Evolutionary conservation across 345 rosid species (phyloP).

Genomic region (Corchorus olitorius): DNA sequence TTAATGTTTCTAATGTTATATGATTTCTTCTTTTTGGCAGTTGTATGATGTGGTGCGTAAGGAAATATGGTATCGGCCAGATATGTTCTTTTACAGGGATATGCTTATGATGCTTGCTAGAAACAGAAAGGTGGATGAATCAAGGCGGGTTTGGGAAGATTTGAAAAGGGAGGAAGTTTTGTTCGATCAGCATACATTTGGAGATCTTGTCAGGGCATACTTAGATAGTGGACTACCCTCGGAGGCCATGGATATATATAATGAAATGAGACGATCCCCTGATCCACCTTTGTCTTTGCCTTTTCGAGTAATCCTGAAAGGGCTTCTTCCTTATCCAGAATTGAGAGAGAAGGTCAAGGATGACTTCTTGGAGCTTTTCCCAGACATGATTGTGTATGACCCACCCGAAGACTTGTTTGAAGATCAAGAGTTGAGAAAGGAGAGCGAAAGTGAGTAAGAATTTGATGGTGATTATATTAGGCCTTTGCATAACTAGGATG

Average conservation of each 20-base stretch:
- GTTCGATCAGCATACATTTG: conserved; percentile 91
- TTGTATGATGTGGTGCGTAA: conserved; percentile 75
- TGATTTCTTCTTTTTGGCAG: conserved; percentile 37
- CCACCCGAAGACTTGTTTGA: conserved; percentile 82
- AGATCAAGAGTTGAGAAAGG: conserved; percentile 44
- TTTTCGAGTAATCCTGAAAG: conserved; percentile 87
- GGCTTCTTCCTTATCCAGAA: conserved; percentile 84
- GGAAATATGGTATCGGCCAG: conserved; percentile 94
- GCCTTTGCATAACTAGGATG: background rate
- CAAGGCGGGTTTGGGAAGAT: conserved; percentile 75
- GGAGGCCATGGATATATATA: conserved; percentile 79
- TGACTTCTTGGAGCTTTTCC: conserved; percentile 89
- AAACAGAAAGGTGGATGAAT: conserved; percentile 68
- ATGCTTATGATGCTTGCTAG: conserved; percentile 96
- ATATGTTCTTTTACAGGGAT: conserved; percentile 90
- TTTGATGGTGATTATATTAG: background rate
- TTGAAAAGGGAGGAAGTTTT: conserved; percentile 72
- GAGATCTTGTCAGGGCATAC: conserved; percentile 77
- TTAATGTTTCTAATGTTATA: background rate
- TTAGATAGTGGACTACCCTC: conserved; percentile 61
- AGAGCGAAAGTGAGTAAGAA: conserved; percentile 51
- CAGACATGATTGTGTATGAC: conserved; percentile 82
- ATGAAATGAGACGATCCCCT: conserved; percentile 88
- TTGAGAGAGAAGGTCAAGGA: conserved; percentile 76
- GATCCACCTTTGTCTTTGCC: conserved; percentile 85